A percentile compares a stretch with the other conserved stretches of the same genome.
Conservation (phyloP, 2,329 filamentous ascomycete genomes). For the Aspergillus spinulosporus region DNA sequence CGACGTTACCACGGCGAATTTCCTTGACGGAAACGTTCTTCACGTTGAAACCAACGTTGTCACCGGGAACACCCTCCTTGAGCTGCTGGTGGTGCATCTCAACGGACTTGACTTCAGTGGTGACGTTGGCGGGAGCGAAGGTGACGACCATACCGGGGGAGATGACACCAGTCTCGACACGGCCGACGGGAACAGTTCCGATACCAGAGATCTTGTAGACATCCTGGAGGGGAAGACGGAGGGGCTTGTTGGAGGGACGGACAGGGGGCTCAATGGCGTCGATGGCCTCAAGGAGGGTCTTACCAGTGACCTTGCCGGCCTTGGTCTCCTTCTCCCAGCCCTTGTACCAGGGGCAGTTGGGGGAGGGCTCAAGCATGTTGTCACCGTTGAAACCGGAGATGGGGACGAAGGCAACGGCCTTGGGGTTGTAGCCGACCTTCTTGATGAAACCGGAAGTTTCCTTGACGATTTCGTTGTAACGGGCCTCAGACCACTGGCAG, state of each 20-base stretch:
- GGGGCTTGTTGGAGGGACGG: constrained; percentile 97
- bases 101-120: constrained; percentile 99
- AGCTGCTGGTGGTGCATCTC: constrained; percentile 99
- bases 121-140: constrained; percentile 97
- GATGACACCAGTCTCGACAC: constrained; percentile 99
- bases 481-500: constrained; percentile 93
- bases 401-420: constrained; percentile 95
- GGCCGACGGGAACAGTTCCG: constrained; percentile 98
- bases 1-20: constrained; percentile 99
- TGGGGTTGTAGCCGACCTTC: constrained; percentile 99
- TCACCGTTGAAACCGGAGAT: constrained; percentile 99
- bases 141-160: constrained; percentile 83
- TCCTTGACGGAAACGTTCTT: constrained; percentile 99
- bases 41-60: constrained; percentile 99
- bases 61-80: constrained; percentile 87
- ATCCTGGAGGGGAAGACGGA: constrained; percentile 99
- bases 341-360: constrained; percentile 99
- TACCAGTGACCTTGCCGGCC: constrained; percentile 79
- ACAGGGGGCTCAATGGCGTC: constrained; percentile 89
- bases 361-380: constrained; percentile 92
- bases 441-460: constrained; percentile 99
- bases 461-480: constrained; percentile 99
- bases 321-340: constrained; percentile 99
- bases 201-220: constrained; percentile 99
- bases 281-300: constrained; percentile 99